These are phyloP conservation scores for Leccinum griseonigrum DNA, from an alignment of 1,284 basidiomycete genomes.

Conservation along the genomic window DNA sequence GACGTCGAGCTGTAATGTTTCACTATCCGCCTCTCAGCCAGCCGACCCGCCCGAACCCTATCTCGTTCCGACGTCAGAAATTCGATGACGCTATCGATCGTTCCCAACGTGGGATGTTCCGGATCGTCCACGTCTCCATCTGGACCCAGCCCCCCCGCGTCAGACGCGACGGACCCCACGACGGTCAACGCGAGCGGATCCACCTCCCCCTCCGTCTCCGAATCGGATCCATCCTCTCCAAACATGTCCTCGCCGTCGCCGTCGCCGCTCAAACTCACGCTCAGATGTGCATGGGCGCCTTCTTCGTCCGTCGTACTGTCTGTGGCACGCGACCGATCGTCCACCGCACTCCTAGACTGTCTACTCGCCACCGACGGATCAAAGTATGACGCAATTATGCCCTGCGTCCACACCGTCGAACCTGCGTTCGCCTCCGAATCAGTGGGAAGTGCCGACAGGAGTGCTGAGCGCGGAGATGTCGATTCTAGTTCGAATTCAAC, in stretches of 20 bases:
- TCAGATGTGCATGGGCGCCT: background rate
- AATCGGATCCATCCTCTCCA: slow-evolving; percentile 23
- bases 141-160: slow-evolving; percentile 1
- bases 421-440: slow-evolving; percentile 45
- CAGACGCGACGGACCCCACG: slow-evolving; percentile 25
- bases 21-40: slow-evolving; percentile 18
- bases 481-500: slow-evolving; percentile 24
- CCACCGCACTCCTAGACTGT: slow-evolving; percentile 31
- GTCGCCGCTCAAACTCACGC: background rate
- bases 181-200: slow-evolving; percentile 24
- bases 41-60: slow-evolving; percentile 28
- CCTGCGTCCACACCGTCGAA: slow-evolving; percentile 66
- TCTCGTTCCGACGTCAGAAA: slow-evolving; percentile 34
- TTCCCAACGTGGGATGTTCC: slow-evolving; percentile 32
- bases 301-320: slow-evolving; percentile 21
- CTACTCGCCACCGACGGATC: slow-evolving; percentile 24
- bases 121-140: slow-evolving; percentile 13
- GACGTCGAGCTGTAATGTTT: slow-evolving; percentile 37
- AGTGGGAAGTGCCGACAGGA: slow-evolving; percentile 24
- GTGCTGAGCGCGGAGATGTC: slow-evolving; percentile 27
- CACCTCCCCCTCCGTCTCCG: slow-evolving; percentile 34
- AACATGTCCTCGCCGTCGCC: slow-evolving; percentile 4
- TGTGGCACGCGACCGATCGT: slow-evolving; percentile 24
- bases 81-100: slow-evolving; percentile 35
- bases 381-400: slow-evolving; percentile 54